A percentile compares a stretch with the other conserved stretches of the same genome.
These are phyloP conservation scores for Rosa chinensis DNA, from an alignment of 306 rosid species.

Conservation along the genomic window DNA sequence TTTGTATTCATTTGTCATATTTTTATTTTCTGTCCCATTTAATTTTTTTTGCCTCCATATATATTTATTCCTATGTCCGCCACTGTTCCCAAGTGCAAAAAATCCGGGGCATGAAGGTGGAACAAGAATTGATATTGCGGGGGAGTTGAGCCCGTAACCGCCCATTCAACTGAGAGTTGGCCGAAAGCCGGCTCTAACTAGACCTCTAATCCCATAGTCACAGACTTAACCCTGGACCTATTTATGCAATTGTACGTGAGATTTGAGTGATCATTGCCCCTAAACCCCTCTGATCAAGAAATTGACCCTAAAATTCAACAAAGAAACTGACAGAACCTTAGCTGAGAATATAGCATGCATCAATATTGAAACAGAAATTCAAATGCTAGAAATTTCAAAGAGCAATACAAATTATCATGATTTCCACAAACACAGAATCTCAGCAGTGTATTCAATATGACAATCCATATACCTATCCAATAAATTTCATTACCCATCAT, in stretches of 20 bases:
- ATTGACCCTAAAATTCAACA: background rate
- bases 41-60: too few relatives aligned
- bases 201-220: slow-evolving; percentile 49
- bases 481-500: background rate
- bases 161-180: slow-evolving; percentile 54
- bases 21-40: too few relatives aligned
- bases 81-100: slow-evolving; percentile 26
- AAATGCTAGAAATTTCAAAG: background rate
- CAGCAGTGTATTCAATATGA: background rate
- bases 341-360: background rate
- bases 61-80: too few relatives aligned
- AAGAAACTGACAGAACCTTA: background rate
- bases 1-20: too few relatives aligned
- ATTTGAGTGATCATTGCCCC: background rate
- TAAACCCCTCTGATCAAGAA: background rate
- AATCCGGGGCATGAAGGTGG: slow-evolving; percentile 49
- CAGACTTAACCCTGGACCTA: background rate
- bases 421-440: background rate
- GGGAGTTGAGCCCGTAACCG: slow-evolving; percentile 23
- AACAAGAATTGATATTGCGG: slow-evolving; percentile 43
- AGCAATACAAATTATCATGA: background rate
- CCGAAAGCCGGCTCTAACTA: slow-evolving; percentile 60
- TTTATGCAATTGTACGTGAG: background rate
- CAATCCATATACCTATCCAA: background rate
- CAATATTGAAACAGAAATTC: background rate